Conservation (phyloP, 805 yeast genomes). For the Candida boleticola region DNA sequence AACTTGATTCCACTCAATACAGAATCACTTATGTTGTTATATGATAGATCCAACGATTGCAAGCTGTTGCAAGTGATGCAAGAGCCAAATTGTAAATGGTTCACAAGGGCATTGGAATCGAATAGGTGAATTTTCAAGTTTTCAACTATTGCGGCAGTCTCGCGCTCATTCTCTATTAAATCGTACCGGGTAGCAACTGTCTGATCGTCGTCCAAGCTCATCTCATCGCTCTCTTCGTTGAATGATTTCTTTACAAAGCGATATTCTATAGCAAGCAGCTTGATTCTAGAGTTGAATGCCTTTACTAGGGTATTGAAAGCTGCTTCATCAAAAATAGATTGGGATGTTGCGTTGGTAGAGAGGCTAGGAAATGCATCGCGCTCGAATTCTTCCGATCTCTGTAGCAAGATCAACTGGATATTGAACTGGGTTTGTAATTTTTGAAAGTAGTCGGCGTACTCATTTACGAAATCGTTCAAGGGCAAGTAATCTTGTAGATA, state of each 20-base stretch:
- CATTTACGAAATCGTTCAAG: neutral
- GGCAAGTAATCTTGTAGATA: neutral
- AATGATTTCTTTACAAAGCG: neutral
- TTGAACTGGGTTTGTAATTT: constrained; percentile 13
- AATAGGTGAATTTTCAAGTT: constrained; percentile 20
- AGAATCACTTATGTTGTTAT: constrained; percentile 21
- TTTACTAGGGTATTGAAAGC: no score
- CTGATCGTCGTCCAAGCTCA: no score
- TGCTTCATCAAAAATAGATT: no score
- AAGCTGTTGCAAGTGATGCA: constrained; percentile 13
- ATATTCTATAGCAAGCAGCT: constrained; percentile 15
- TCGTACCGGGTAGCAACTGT: neutral
- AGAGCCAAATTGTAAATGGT: constrained; percentile 8
- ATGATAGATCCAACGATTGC: constrained; percentile 25
- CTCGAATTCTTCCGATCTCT: no score
- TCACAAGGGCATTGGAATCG: constrained; percentile 10
- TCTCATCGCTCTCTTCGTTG: no score
- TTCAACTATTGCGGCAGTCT: no score
- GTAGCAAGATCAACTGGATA: constrained; percentile 14
- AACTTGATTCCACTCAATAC: constrained; percentile 15
- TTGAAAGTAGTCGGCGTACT: constrained; percentile 12
- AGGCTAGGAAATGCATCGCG: no score
- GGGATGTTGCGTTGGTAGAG: no score
- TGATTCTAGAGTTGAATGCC: constrained; percentile 8
- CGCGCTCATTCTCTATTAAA: neutral